Evolutionary conservation across 1,284 basidiomycete genomes (phyloP).

Genomic region (Rhodotorula sp.): DNA sequence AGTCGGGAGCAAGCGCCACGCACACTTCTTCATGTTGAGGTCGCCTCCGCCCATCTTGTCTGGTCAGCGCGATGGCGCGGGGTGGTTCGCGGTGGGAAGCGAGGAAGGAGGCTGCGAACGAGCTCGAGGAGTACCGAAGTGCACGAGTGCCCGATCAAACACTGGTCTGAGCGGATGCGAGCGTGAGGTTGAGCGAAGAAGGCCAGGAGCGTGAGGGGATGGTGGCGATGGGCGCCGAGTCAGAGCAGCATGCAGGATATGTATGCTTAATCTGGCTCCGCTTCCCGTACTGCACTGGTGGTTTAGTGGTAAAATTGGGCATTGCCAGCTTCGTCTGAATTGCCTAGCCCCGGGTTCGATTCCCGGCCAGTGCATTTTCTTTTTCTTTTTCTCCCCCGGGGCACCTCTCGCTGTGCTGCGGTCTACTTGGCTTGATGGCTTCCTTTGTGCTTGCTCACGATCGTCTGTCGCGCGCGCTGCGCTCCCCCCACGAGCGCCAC

Average conservation of each 20-base stretch:
- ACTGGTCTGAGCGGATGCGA: background rate
- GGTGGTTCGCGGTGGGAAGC: background rate
- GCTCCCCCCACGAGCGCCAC: no score
- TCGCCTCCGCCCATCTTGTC: constrained; percentile 54
- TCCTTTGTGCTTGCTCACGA: no score
- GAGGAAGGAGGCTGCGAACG: background rate
- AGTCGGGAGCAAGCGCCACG: background rate
- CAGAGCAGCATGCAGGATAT: background rate
- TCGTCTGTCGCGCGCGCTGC: no score
- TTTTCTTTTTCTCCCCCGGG: no score
- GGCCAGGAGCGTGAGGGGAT: background rate
- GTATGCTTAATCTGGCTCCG: no score
- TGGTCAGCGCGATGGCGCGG: background rate
- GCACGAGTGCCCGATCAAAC: no score
- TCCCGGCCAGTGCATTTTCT: constrained; percentile 6
- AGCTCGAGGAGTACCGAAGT: background rate
- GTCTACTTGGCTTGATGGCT: no score
- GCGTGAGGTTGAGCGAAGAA: background rate
- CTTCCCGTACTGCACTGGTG: background rate
- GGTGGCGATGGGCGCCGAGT: background rate
- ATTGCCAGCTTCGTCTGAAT: constrained; percentile 1
- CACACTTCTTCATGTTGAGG: constrained; percentile 90
- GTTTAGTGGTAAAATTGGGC: constrained; percentile 22
- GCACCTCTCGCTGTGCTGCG: no score
- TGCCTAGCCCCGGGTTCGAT: constrained; percentile 17